A percentile compares a stretch with the other conserved stretches of the same genome.
These are phyloP conservation scores for Breynia disticha DNA, from an alignment of 441 rosid genomes.

Conservation along the genomic window DNA sequence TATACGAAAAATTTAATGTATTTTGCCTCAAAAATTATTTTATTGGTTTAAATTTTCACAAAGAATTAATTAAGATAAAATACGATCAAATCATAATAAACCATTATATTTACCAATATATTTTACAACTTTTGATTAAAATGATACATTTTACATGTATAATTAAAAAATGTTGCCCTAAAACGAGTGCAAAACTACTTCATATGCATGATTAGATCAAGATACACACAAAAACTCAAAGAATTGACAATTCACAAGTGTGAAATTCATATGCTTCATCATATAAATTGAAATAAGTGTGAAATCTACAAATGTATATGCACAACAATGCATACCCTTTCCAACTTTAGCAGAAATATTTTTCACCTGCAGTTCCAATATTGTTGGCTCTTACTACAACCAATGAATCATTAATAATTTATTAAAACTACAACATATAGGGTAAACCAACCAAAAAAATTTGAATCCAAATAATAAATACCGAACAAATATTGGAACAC, in stretches of 20 bases:
- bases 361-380: slow-evolving; percentile 95
- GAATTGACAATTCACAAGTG: not conserved
- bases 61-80: no score
- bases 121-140: no score
- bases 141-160: no score
- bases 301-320: not conserved
- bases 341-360: slow-evolving; percentile 99
- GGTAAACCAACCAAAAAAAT: not conserved
- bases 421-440: not conserved
- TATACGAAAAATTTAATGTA: not conserved
- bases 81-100: no score
- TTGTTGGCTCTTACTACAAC: slow-evolving; percentile 56
- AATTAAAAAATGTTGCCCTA: no score
- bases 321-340: slow-evolving; percentile 54
- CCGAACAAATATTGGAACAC: not conserved
- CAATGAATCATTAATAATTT: not conserved
- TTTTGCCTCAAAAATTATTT: not conserved
- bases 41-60: no score
- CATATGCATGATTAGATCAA: no score
- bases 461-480: not conserved
- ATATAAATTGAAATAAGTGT: not conserved
- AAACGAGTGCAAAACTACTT: no score
- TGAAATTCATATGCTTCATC: not conserved
- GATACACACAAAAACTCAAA: no score
- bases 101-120: no score